Conservation (phyloP, 1,139 yeast genomes). For the Yamadazyma conglobata region DNA sequence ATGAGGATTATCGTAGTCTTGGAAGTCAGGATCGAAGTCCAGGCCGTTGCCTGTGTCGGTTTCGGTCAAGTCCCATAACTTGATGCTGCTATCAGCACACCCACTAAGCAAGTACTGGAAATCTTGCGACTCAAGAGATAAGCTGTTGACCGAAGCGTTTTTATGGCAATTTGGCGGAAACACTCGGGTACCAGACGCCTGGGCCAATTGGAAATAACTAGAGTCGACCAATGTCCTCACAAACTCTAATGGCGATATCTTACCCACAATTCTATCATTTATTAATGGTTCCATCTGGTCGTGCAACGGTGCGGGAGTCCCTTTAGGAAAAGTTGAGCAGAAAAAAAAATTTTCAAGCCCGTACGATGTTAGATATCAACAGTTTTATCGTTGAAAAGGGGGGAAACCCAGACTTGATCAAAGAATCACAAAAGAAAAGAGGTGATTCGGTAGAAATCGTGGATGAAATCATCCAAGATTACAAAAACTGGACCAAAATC, state of each 20-base stretch:
- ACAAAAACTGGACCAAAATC: conserved; percentile 88
- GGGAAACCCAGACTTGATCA: conserved; percentile 87
- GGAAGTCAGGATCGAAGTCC: conserved; percentile 6
- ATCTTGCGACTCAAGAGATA: conserved; percentile 58
- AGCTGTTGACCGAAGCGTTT: conserved; percentile 56
- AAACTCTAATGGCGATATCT: conserved; percentile 31
- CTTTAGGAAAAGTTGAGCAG: neutral
- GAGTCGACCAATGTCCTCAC: conserved; percentile 40
- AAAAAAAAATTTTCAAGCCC: conserved; percentile 6
- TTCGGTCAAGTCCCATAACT: conserved; percentile 49
- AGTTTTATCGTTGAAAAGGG: conserved; percentile 94
- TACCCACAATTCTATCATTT: conserved; percentile 30
- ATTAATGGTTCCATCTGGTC: conserved; percentile 38
- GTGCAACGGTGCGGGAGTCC: conserved; percentile 1
- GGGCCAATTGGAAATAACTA: conserved; percentile 23
- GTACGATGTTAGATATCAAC: conserved; percentile 79
- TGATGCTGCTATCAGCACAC: conserved; percentile 71
- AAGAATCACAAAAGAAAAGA: conserved; percentile 88
- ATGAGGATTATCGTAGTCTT: conserved; percentile 27
- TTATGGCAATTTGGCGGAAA: conserved; percentile 40
- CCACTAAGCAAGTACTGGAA: conserved; percentile 61
- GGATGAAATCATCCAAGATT: conserved; percentile 88
- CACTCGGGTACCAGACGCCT: conserved; percentile 24
- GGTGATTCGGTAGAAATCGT: conserved; percentile 93
- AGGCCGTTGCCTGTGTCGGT: neutral